Evolutionary conservation across 1,139 yeast genomes (phyloP), one percentile per base, ranked within the genome.

Genomic region (Hemisphaericaspora xylanilytica): DNA sequence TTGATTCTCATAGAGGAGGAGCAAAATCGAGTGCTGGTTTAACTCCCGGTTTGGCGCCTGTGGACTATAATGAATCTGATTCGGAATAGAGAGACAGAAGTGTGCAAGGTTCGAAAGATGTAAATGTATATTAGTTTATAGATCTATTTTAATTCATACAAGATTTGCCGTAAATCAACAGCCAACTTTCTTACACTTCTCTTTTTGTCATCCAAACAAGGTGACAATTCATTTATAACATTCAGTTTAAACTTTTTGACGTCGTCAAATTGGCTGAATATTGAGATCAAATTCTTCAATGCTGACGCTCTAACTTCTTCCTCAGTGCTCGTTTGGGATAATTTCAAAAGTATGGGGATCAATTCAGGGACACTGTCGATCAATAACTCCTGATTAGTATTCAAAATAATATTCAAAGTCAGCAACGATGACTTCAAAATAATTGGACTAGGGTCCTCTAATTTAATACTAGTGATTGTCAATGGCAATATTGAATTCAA

Each of bases 11-110:
- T 55, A 59, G 74, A 37, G 62, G 61, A 38, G 79, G 78, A 11
- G 21, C 8, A 20, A 20, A 20, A 8, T 51, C 55, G 36, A 61
- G 67, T 44, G 61, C 88, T 34, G 95, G 95, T 11, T 70, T 88
- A 42, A 88, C 96, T 0, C 96, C 96, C 1, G 96, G 96, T 39
- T 73, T 88, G 59, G 96, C 96, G 0, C 96, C 95, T 12, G 94
- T 87, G 15, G 95, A 82, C 37, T 74, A 73, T 49, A 71, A 74
- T 41, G 79, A 74, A 40, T 61, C 67, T 8, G 75, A 69, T 37
- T 67, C 65, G 14, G 73, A 69, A 38, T 60, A 54, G 43, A 26
- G n/a, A n/a, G n/a, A n/a, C n/a, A n/a, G n/a, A n/a, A n/a, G n/a
- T 13, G 8, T 3, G 7, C 12, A 3, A 21, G 17, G 12, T 25